Evolutionary conservation across 352 stramenopile genomes (phyloP), one percentile per base, ranked within the genome.

Genomic region (Phytophthora quininea): DNA sequence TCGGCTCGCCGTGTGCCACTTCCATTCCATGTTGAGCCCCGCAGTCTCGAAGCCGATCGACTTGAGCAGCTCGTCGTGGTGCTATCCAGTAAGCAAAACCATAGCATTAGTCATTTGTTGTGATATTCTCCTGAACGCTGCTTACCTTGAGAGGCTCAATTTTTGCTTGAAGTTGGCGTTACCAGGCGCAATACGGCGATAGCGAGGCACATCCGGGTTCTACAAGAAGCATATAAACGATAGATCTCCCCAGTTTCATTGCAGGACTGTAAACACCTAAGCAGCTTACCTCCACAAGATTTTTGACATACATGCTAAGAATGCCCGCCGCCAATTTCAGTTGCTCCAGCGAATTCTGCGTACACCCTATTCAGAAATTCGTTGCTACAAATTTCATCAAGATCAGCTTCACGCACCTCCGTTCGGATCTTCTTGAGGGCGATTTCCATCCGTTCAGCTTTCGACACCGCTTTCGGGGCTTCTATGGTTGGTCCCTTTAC

Each of bases 231-330:
- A 24, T 24, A 24, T n/a, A 29, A 15, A 51, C 1, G 40, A n/a
- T 32, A 24, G 19, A 24, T 24, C 19, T 24, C 19, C 19, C 19
- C 19, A 24, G 19, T 24, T 24, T 24, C 19, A 24, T 24, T 24
- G 19, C 19, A 24, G 19, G 19, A 24, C 19, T 24, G 19, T 24
- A 24, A 43, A 32, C 11, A n/a, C 15, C 7, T 51, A 11, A 33
- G 3, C 46, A 3, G 19, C 64, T 54, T 80, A 91, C 85, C 76
- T 94, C 86, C 19, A 91, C 73, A 12, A 95, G 65, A 61, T 95
- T 95, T 77, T 92, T 93, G 58, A 92, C 84, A 75, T 95, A 95
- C 86, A 95, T 95, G 59, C 83, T 85, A 24, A 95, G 74, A 61
- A 95, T 90, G 2, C 82, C 79, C 9, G 80, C 74, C 56, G 81